Base-by-base conservation (phyloP, 2,329 filamentous ascomycete species). In the Beauveria scarabaeidicola region DNA sequence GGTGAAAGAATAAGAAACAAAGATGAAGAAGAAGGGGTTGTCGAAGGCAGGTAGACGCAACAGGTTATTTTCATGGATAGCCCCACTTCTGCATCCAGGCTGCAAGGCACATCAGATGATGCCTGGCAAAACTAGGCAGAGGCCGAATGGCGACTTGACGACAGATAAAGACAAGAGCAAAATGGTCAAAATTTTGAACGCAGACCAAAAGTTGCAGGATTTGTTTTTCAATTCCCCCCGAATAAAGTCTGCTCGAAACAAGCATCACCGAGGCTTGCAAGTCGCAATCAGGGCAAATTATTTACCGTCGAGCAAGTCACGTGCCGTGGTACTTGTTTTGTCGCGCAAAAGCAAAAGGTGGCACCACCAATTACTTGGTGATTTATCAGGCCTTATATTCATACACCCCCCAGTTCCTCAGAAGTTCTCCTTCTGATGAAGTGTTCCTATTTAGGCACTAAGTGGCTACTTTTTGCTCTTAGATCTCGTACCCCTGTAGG, bases 291-390 rank as follows among this genome's bases (percentile, higher is more conserved):
- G 48, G 19, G 13, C 29, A 21, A 36, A 38, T 38, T n/a, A 13
- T 27, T 10, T 25, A 23, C 17, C 11, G 8, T 15, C 27, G 27
- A 11, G 3, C 7, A n/a, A 19, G 38, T 63, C 66, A 69, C 66
- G 68, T 70, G 69, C 68, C n/a, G 36, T 64, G 66, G 65, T 64
- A 68, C 61, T 59, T 43, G 50, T 69, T n/a, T n/a, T n/a, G n/a
- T n/a, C n/a, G n/a, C n/a, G n/a, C n/a, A n/a, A n/a, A n/a, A n/a
- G n/a, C n/a, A n/a, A n/a, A n/a, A n/a, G n/a, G n/a, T n/a, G n/a
- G n/a, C n/a, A n/a, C n/a, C n/a, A n/a, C n/a, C n/a, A n/a, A n/a
- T n/a, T n/a, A n/a, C n/a, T n/a, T n/a, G n/a, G n/a, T n/a, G n/a
- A n/a, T n/a, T n/a, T n/a, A n/a, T n/a, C n/a, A n/a, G n/a, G n/a